Base-by-base conservation (phyloP, 495 filamentous ascomycete genomes). In the Oidiodendron maius region DNA sequence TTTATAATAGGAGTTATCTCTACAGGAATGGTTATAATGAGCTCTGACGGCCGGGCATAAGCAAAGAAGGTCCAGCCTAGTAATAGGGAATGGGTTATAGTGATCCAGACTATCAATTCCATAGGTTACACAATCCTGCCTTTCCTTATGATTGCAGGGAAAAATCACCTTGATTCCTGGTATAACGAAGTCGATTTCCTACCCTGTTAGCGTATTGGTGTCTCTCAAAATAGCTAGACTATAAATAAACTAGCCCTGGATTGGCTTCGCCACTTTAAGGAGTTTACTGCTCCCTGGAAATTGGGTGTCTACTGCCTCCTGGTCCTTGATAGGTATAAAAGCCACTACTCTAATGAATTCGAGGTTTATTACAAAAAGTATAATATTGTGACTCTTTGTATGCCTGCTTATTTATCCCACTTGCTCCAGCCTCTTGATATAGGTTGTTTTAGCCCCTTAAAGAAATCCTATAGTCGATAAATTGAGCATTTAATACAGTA, bases 241-340 rank as follows among this genome's bases (percentile, higher is more conserved):
- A 42, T 26, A 59, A 32, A 63, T 59, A 50, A 48, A 51, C 45
- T 61, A 50, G 53, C 61, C 59, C 34, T 57, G 56, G 39, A 49
- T 61, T 58, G 39, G 58, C 35, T 34, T 34, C 8, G 28, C 8
- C n/a, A 34, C n/a, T n/a, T n/a, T n/a, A n/a, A n/a, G n/a, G n/a
- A n/a, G n/a, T n/a, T n/a, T n/a, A n/a, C n/a, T n/a, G 9, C n/a
- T 34, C 28, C n/a, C 28, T 34, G n/a, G 28, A 9, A 8, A 9
- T n/a, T 34, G 9, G 28, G n/a, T 34, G n/a, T 34, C 28, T 8
- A 34, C n/a, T 34, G 28, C n/a, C n/a, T 34, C n/a, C n/a, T 34
- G 28, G 28, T 34, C 28, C n/a, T 34, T n/a, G 8, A 34, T 9
- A 34, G 40, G 20, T 30, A 6, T 3, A n/a, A n/a, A n/a, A n/a